Evolutionary conservation across 2,329 filamentous ascomycete species (phyloP).

Genomic region (Aspergillus latus): DNA sequence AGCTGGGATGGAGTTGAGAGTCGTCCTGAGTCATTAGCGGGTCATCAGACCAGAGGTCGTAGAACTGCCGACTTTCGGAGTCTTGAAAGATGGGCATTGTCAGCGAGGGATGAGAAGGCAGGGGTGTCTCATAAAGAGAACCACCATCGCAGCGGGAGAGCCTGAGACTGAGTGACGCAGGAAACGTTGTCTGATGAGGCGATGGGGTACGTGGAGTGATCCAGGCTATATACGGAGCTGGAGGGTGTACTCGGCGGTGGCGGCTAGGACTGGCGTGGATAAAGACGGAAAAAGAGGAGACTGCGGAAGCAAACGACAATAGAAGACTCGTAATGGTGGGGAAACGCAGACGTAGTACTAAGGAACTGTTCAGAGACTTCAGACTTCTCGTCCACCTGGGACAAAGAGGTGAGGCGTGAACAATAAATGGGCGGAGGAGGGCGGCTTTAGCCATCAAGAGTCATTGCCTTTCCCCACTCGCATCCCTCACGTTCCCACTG

Average conservation of each 20-base stretch:
- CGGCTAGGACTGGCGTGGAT: too few relatives aligned
- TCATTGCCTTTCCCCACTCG: slow-evolving; percentile 9
- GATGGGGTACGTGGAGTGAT: slow-evolving; percentile 1
- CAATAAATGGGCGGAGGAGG: slow-evolving; percentile 3
- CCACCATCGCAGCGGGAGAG: slow-evolving; percentile 28
- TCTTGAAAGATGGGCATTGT: slow-evolving; percentile 39
- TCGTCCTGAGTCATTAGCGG: slow-evolving; percentile 17
- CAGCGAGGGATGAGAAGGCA: slow-evolving; percentile 18
- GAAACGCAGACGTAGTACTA: not conserved
- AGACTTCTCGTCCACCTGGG: slow-evolving; percentile 10
- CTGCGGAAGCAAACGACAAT: not conserved
- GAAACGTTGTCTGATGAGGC: not conserved
- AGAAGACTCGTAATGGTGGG: not conserved
- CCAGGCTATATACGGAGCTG: not conserved
- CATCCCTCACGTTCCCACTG: slow-evolving; percentile 1
- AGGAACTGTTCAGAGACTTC: not conserved
- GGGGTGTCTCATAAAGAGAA: slow-evolving; percentile 17
- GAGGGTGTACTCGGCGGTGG: too few relatives aligned
- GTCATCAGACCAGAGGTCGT: slow-evolving; percentile 29
- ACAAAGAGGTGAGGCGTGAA: slow-evolving; percentile 16
- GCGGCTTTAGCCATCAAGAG: not conserved
- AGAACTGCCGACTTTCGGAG: slow-evolving; percentile 32
- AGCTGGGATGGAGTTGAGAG: slow-evolving; percentile 13
- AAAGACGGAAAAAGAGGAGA: not conserved
- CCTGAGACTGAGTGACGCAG: not conserved